phyloP scores from a whole-genome alignment of 139 green algal species.

The Haematococcus sp. region DNA sequence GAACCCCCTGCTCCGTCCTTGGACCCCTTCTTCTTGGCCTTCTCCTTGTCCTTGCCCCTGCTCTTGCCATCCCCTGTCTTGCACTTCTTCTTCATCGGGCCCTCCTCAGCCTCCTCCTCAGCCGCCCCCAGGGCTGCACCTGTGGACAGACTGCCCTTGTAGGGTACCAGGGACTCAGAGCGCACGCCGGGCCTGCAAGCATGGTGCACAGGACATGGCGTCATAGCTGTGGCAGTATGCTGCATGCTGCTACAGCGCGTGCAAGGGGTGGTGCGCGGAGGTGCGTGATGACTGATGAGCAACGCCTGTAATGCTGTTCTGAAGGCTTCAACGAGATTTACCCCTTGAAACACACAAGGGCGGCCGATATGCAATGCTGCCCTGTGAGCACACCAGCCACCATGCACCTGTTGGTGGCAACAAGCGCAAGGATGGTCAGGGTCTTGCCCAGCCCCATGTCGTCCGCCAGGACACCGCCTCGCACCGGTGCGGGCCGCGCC shows the following conservation, averaged over 20 bases:
- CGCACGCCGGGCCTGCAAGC: constrained; percentile 20
- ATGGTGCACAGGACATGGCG: too few species aligned
- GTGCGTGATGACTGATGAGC: too few species aligned
- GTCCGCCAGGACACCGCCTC: constrained; percentile 72
- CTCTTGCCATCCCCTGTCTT: not conserved
- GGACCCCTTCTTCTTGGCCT: too few species aligned
- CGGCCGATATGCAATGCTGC: too few species aligned
- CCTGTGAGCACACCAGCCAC: too few species aligned
- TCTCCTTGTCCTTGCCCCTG: not conserved
- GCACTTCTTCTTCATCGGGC: not conserved
- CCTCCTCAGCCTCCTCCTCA: not conserved
- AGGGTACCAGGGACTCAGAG: constrained; percentile 13
- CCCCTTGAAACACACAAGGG: too few species aligned
- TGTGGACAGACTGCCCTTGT: not conserved
- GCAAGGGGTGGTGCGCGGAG: too few species aligned
- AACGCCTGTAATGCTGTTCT: too few species aligned
- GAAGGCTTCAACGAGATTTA: too few species aligned
- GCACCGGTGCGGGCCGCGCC: constrained; percentile 31
- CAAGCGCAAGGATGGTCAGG: constrained; percentile 54
- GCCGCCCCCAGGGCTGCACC: not conserved
- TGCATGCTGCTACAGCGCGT: too few species aligned
- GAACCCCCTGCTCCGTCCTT: too few species aligned
- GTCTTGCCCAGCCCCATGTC: constrained; percentile 81
- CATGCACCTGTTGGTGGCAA: constrained; percentile 51
- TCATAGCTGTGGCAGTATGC: too few species aligned